phyloP scores from a whole-genome alignment of 1,139 yeast genomes.

The Candida sp. region DNA sequence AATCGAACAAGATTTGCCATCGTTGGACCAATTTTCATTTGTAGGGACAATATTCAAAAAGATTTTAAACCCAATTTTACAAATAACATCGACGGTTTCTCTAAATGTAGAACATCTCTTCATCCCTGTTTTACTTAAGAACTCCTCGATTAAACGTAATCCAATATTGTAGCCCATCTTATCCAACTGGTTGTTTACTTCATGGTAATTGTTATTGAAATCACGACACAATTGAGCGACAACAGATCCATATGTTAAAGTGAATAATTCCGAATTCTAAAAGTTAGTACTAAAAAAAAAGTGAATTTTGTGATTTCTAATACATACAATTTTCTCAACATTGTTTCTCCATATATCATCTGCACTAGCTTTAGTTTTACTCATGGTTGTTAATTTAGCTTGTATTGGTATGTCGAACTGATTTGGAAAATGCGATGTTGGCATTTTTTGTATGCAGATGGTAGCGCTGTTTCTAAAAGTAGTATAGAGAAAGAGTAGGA shows the following conservation, averaged over 20 bases:
- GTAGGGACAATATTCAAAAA: constrained; percentile 81
- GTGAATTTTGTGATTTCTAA: background rate
- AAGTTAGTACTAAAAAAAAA: background rate
- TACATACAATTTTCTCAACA: constrained; percentile 77
- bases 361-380: constrained; percentile 30
- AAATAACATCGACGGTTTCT: constrained; percentile 84
- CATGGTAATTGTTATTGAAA: constrained; percentile 66
- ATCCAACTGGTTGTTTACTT: constrained; percentile 81
- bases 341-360: constrained; percentile 93
- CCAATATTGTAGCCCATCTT: constrained; percentile 98
- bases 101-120: constrained; percentile 77
- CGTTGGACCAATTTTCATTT: constrained; percentile 74
- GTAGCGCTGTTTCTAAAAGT: background rate
- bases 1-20: constrained; percentile 71
- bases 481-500: background rate
- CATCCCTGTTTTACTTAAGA: constrained; percentile 80
- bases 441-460: background rate
- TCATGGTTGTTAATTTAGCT: background rate
- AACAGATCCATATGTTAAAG: constrained; percentile 89
- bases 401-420: too few relatives aligned
- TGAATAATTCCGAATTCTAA: constrained; percentile 85
- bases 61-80: constrained; percentile 87
- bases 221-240: constrained; percentile 94
- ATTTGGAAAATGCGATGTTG: too few relatives aligned
- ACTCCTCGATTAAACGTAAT: constrained; percentile 85